Conservation (phyloP, 495 filamentous ascomycete species). For the Neohortaea acidophila region DNA sequence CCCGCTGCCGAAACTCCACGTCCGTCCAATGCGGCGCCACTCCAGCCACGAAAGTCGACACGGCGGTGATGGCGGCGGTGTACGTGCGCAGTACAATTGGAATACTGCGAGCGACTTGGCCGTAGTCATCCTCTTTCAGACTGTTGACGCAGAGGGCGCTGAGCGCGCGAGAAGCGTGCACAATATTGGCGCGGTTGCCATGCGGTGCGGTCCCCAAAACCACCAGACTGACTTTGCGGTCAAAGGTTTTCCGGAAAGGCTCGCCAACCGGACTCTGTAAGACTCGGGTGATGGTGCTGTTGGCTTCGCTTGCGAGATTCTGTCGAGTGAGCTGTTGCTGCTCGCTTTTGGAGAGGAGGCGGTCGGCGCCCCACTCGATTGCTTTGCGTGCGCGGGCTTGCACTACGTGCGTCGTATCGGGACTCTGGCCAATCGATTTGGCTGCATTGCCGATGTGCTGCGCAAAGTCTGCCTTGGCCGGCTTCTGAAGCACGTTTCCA, state of each 20-base stretch:
- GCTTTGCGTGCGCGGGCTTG: conserved; percentile 9
- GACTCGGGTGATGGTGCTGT: conserved; percentile 20
- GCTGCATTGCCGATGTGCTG: conserved; percentile 39
- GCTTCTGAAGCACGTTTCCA: conserved; percentile 24
- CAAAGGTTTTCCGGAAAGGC: conserved; percentile 56
- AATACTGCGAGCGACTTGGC: conserved; percentile 68
- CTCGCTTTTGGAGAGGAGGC: conserved; percentile 27
- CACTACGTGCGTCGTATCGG: conserved; percentile 16
- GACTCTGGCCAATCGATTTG: conserved; percentile 44
- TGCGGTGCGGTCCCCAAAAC: conserved; percentile 51
- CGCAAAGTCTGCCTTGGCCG: conserved; percentile 28
- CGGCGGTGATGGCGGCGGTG: conserved; percentile 44
- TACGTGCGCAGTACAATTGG: conserved; percentile 55
- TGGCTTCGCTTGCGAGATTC: conserved; percentile 27
- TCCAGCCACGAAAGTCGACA: conserved; percentile 50
- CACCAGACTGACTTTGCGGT: conserved; percentile 40
- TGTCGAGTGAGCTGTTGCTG: conserved; percentile 7
- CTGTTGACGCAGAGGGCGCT: conserved; percentile 52
- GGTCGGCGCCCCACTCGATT: conserved; percentile 16
- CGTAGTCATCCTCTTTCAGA: conserved; percentile 71
- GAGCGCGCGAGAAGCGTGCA: conserved; percentile 57
- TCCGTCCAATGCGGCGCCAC: conserved; percentile 74
- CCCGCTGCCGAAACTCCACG: conserved; percentile 28
- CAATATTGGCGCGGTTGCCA: conserved; percentile 45
- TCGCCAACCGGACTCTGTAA: conserved; percentile 42